Conservation (phyloP, 1,284 basidiomycete species). For the Heterobasidion occidentale region DNA sequence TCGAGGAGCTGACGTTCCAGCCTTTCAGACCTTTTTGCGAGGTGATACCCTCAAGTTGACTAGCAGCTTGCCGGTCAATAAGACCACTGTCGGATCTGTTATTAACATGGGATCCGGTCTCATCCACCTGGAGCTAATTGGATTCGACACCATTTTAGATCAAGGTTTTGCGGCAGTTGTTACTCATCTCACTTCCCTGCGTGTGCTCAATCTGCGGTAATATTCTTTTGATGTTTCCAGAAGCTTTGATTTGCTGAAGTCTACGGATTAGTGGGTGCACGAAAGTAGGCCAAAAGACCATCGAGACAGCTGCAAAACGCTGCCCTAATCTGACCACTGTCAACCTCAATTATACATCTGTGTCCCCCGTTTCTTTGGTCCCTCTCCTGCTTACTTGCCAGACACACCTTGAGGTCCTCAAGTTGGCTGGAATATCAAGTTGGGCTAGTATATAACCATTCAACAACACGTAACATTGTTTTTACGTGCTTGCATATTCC, state of each 20-base stretch:
- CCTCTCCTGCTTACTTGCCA: slow-evolving; percentile 34
- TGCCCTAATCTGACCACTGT: slow-evolving; percentile 38
- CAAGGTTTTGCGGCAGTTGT: slow-evolving; percentile 41
- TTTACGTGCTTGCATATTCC: not conserved
- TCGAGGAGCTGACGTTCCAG: not conserved
- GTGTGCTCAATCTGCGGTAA: slow-evolving; percentile 47
- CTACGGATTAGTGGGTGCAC: slow-evolving; percentile 41
- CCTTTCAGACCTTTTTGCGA: slow-evolving; percentile 50
- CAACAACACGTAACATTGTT: not conserved
- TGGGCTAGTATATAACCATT: slow-evolving; percentile 34
- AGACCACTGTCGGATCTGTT: slow-evolving; percentile 41
- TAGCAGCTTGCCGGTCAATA: slow-evolving; percentile 34
- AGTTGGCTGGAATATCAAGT: slow-evolving; percentile 52
- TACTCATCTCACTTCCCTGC: slow-evolving; percentile 34
- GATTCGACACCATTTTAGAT: slow-evolving; percentile 47
- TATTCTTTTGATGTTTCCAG: not conserved
- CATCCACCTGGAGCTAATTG: slow-evolving; percentile 41
- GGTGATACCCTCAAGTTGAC: slow-evolving; percentile 43
- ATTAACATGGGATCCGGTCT: slow-evolving; percentile 28
- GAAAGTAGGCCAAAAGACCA: slow-evolving; percentile 44
- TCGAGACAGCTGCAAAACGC: slow-evolving; percentile 26
- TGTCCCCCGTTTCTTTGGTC: slow-evolving; percentile 38
- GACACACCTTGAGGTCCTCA: slow-evolving; percentile 41
- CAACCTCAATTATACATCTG: slow-evolving; percentile 58
- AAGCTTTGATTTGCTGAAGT: too few species aligned